Evolutionary conservation across 805 yeast species (phyloP).

Genomic region (Kodamaea restingae): DNA sequence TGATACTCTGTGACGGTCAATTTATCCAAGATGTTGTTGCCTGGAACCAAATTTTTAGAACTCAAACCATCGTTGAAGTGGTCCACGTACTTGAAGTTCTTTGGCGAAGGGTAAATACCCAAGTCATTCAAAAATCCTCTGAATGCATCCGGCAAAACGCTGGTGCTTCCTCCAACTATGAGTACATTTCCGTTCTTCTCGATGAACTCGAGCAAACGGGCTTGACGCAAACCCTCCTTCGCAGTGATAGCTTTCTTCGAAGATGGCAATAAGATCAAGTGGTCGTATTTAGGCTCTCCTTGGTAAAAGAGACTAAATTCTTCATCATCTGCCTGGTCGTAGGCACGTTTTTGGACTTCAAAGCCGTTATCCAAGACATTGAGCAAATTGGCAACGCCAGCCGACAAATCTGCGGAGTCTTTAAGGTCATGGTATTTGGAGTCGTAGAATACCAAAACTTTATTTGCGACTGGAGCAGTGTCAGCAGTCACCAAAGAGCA

Average conservation of each 20-base stretch:
- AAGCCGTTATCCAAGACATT: slow-evolving; percentile 18
- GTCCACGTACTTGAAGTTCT: slow-evolving; percentile 59
- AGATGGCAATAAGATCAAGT: slow-evolving; percentile 35
- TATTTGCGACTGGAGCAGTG: slow-evolving; percentile 1
- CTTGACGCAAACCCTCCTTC: slow-evolving; percentile 27
- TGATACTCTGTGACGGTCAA: slow-evolving; percentile 16
- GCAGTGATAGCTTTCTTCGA: slow-evolving; percentile 29
- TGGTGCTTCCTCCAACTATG: slow-evolving; percentile 49
- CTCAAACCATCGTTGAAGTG: slow-evolving; percentile 46
- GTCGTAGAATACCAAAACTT: slow-evolving; percentile 34
- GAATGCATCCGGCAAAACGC: slow-evolving; percentile 38
- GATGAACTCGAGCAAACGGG: slow-evolving; percentile 53
- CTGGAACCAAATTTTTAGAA: slow-evolving; percentile 24
- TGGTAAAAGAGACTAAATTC: slow-evolving; percentile 21
- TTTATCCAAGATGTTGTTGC: slow-evolving; percentile 10
- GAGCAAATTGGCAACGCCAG: slow-evolving; percentile 20
- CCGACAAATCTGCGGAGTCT: slow-evolving; percentile 11
- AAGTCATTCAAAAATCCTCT: slow-evolving; percentile 69
- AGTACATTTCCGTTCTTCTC: slow-evolving; percentile 73
- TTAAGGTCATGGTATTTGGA: slow-evolving; percentile 21
- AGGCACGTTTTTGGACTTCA: slow-evolving; percentile 19
- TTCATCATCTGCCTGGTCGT: slow-evolving; percentile 19
- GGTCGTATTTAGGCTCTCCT: slow-evolving; percentile 23
- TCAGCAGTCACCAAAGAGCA: slow-evolving; percentile 5
- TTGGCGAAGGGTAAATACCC: slow-evolving; percentile 83